Conservation (phyloP, 2,329 filamentous ascomycete species). For the Bisporella sp. region DNA sequence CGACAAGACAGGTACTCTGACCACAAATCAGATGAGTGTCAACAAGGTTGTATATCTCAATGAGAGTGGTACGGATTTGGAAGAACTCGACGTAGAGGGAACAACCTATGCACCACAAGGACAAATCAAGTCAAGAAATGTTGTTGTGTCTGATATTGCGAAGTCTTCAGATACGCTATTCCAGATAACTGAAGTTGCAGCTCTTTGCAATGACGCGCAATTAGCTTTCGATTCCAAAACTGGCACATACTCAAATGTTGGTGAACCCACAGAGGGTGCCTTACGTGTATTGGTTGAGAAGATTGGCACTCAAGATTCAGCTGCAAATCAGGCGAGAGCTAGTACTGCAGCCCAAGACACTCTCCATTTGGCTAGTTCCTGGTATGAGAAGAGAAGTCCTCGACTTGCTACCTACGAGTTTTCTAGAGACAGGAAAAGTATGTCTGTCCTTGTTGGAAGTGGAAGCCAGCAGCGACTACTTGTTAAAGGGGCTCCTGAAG, state of each 20-base stretch:
- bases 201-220: constrained; percentile 83
- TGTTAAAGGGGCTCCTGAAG: constrained; percentile 94
- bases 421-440: constrained; percentile 95
- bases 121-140: constrained; percentile 61
- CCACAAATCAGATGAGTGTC: constrained; percentile 99
- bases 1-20: constrained; percentile 96
- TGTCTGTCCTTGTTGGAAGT: constrained; percentile 85
- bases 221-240: constrained; percentile 75
- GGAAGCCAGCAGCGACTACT: constrained; percentile 70
- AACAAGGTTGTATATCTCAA: constrained; percentile 84
- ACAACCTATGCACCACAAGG: constrained; percentile 88
- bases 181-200: constrained; percentile 66
- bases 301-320: constrained; percentile 61
- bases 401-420: constrained; percentile 90
- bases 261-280: constrained; percentile 92
- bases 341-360: constrained; percentile 47
- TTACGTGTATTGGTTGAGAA: constrained; percentile 89
- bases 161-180: constrained; percentile 68
- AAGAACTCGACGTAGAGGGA: constrained; percentile 84
- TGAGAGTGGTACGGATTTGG: constrained; percentile 64
- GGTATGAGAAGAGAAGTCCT: constrained; percentile 71
- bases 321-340: constrained; percentile 43
- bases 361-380: constrained; percentile 74
- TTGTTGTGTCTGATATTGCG: constrained; percentile 60
- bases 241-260: constrained; percentile 71